Base-by-base conservation (phyloP, 23 red algal species). In the Gracilaria domingensis region DNA sequence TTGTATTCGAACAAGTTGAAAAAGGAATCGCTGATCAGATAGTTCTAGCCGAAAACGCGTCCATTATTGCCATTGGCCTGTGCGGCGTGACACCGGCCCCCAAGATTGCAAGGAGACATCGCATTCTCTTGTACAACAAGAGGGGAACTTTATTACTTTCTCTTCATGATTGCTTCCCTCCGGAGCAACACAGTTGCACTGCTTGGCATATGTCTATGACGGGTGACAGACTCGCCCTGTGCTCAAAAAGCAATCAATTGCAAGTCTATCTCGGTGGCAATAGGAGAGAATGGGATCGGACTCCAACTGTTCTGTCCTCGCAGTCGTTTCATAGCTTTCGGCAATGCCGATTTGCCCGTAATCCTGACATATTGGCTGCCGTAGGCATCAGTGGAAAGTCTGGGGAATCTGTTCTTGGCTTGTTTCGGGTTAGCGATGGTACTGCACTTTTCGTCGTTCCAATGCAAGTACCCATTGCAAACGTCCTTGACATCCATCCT, bases 401-500 rank as follows among this genome's bases (percentile, higher is more conserved):
- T 14, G 39, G 39, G 26, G 40, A 77, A 37, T 17, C 72, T 23
- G 2, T 8, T 37, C 26, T 77, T 13, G 40, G 38, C 38, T n/a
- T 77, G 17, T 77, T 77, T 51, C 72, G 72, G 12, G 45, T 77
- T 48, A 77, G 72, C 72, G 45, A 45, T 51, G 38, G 40, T 16
- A 49, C 72, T 0, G 8, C 39, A 42, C 39, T 77, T 12, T 77
- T 77, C 42, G 2, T 49, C 20, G 7, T 50, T 45, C 42, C 72
- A 30, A 50, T 30, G 20, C 72, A 50, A 4, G 12, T 32, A 2
- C 13, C 40, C 45, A 24, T 51, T 13, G 72, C 16, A 49, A 30
- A 14, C 72, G 17, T 77, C 21, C 23, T 49, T 77, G 72, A 77
- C 72, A 77, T 77, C 20, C 26, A 77, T 30, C 72, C 72, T 45